phyloP scores from a whole-genome alignment of 2,329 filamentous ascomycete species.

The Colletotrichum phormii region DNA sequence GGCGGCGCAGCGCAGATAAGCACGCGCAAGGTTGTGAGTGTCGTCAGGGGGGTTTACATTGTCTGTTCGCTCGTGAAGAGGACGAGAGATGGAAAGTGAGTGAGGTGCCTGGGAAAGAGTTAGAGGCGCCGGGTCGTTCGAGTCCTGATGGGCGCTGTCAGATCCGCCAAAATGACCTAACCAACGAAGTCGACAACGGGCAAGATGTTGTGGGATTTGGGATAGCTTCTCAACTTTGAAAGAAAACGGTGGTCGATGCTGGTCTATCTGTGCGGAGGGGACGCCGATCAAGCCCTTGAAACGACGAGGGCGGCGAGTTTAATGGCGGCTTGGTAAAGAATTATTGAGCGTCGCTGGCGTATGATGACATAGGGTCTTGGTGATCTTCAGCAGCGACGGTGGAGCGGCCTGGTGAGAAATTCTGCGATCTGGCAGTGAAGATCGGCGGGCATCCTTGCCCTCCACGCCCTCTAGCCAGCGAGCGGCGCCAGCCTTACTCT shows the following conservation, averaged over 20 bases:
- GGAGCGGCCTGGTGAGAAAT: constrained; percentile 6
- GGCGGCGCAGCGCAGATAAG: not conserved
- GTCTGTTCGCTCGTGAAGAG: not conserved
- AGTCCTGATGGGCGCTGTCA: not conserved
- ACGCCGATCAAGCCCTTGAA: not conserved
- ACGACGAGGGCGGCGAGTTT: not conserved
- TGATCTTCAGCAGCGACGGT: constrained; percentile 24
- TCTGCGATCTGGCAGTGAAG: constrained; percentile 23
- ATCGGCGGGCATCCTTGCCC: constrained; percentile 23
- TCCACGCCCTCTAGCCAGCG: not conserved
- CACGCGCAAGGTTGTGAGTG: not conserved
- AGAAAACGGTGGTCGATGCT: not conserved
- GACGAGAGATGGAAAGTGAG: not conserved
- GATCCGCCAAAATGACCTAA: not conserved
- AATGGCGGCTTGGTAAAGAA: not conserved
- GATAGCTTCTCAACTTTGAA: not conserved
- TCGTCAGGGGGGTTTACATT: not conserved
- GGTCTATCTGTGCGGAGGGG: not conserved
- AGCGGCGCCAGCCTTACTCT: constrained; percentile 2
- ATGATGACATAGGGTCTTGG: constrained; percentile 9
- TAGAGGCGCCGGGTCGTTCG: not conserved
- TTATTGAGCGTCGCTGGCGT: not conserved
- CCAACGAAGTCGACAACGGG: not conserved
- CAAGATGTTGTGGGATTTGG: not conserved
- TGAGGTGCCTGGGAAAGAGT: not conserved